Base-by-base conservation (phyloP, 768 basidiomycete species). In the Tremella mesenterica region DNA sequence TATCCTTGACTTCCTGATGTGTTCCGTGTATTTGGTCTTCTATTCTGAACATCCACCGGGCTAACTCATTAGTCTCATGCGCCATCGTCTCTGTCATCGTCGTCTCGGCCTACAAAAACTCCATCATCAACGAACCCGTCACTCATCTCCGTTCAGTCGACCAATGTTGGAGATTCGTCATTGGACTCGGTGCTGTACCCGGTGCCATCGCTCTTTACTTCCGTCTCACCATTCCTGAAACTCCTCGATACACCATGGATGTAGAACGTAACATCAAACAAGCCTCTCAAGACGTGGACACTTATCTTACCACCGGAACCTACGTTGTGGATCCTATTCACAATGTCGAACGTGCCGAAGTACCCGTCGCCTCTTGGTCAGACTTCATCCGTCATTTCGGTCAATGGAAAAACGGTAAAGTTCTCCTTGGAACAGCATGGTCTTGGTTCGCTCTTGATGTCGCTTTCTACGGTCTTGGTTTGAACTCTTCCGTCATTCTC, bases 211-310 rank as follows among this genome's bases (percentile, higher is more conserved):
- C 47, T 4, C 47, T 48, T 23, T 91, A 89, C 77, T 91, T 87
- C 84, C 86, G 89, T 70, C 79, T 91, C 29, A 90, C 88, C 23
- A 90, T 92, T 65, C 87, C 89, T 2, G 88, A 91, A 72, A 91
- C 88, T 0, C 89, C 89, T 25, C 86, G 89, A 59, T 83, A 71
- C 72, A 93, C 89, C 54, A 90, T 91, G 85, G 89, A 92, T 77
- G 81, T 92, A 55, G 87, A 90, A 73, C 79, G 85, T 46, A 89
- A 91, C 71, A 76, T 92, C 39, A 76, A 80, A 34, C 85, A 85
- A 67, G 89, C 88, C 6, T 52, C 81, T 0, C 74, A 78, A 27
- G 89, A 91, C 63, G 85, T 89, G 58, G 79, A 84, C 53, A 77
- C 79, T 43, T 85, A 87, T 52, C 58, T 90, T 43, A 74, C 76